A percentile compares a stretch with the other conserved stretches of the same genome.
These are phyloP conservation scores for Cercophora samala DNA, from an alignment of 495 filamentous ascomycete genomes.

Conservation along the genomic window DNA sequence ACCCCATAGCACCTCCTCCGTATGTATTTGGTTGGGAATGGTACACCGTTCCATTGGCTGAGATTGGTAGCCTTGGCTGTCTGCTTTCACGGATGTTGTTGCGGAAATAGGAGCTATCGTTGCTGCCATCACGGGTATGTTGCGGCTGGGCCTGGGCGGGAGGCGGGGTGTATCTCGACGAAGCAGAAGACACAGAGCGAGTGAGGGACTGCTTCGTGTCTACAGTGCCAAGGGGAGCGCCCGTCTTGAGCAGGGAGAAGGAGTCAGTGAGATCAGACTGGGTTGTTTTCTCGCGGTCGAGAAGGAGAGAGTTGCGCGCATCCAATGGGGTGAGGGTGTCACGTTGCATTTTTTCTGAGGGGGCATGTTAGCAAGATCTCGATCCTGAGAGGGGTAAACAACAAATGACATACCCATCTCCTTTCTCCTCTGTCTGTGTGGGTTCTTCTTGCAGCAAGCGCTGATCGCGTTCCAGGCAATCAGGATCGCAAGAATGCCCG, in stretches of 20 bases:
- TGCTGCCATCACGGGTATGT: background rate
- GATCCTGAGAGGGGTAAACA: background rate
- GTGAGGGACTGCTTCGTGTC: background rate
- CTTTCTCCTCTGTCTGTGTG: conserved; percentile 78
- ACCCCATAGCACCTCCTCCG: background rate
- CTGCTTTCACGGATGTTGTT: background rate
- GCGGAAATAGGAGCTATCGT: background rate
- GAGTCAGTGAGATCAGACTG: conserved; percentile 24
- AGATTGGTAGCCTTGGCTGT: background rate
- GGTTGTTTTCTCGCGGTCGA: conserved; percentile 41
- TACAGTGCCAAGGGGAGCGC: conserved; percentile 1
- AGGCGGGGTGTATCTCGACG: background rate
- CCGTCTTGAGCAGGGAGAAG: conserved; percentile 34
- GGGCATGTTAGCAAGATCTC: conserved; percentile 15
- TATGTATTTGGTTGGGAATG: background rate
- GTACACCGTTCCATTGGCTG: background rate
- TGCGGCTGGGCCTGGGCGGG: background rate
- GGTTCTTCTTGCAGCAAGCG: conserved; percentile 79
- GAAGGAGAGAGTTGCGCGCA: conserved; percentile 84
- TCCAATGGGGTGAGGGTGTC: conserved; percentile 88
- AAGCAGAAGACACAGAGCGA: background rate
- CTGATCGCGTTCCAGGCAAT: conserved; percentile 88
- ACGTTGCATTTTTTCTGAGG: conserved; percentile 71
- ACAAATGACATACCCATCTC: conserved; percentile 67
- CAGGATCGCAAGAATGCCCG: conserved; percentile 78